Evolutionary conservation across 495 filamentous ascomycete genomes (phyloP).

Genomic region (Penicillium cosmopolitanum): DNA sequence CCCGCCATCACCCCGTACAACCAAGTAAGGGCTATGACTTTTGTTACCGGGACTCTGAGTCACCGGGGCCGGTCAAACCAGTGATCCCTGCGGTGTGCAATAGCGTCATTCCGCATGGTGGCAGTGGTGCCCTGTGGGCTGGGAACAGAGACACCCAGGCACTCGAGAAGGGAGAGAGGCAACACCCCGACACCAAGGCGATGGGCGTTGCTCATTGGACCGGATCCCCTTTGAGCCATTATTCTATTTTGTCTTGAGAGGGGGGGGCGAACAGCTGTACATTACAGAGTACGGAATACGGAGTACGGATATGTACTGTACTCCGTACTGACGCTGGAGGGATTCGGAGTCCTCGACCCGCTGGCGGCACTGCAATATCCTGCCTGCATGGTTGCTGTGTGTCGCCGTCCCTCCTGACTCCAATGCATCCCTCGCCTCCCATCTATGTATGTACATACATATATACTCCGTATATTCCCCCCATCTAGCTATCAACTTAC

Average conservation of each 20-base stretch:
- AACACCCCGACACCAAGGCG: constrained; percentile 8
- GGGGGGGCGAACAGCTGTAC: constrained; percentile 7
- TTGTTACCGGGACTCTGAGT: constrained; percentile 26
- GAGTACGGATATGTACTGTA: background rate
- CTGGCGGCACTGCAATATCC: constrained; percentile 4
- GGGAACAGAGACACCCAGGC: background rate
- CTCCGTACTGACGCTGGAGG: background rate
- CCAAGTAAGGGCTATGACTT: constrained; percentile 31
- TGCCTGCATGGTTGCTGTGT: background rate
- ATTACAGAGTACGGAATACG: background rate
- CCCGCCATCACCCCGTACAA: constrained; percentile 33
- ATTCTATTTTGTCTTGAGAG: background rate
- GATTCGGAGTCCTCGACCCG: background rate
- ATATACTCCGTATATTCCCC: background rate
- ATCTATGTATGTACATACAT: background rate
- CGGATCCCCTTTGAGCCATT: background rate
- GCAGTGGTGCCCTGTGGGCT: background rate
- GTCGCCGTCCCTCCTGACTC: background rate
- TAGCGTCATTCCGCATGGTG: constrained; percentile 35
- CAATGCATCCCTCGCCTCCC: background rate
- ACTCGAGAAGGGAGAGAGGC: constrained; percentile 10
- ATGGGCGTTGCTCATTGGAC: background rate
- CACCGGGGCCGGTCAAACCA: constrained; percentile 16
- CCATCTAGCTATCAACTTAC: background rate
- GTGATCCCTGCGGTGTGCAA: constrained; percentile 30